Percentiles rank a stretch among this genome's conserved stretches.
Evolutionary conservation across 2,329 filamentous ascomycete species (phyloP).

Genomic region (Aspergillus fructus): DNA sequence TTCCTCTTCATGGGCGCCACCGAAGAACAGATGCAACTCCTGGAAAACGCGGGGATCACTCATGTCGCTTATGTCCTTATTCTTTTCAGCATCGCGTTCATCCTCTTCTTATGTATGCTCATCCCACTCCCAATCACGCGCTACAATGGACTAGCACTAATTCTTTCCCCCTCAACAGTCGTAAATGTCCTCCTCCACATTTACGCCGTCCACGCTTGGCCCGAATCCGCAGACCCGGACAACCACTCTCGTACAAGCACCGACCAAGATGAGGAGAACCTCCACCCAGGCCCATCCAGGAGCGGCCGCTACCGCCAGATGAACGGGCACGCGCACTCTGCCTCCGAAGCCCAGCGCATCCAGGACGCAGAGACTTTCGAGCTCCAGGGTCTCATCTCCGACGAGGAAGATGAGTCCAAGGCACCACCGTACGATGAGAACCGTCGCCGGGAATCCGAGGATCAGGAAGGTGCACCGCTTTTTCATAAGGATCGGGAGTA

Average conservation of each 20-base stretch:
- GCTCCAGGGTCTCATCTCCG: constrained; percentile 83
- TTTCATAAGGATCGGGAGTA: constrained; percentile 17
- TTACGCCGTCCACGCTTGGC: constrained; percentile 67
- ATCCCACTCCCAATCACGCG: neutral
- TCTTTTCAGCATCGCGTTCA: constrained; percentile 82
- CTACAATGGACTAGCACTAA: neutral
- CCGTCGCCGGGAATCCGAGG: constrained; percentile 26
- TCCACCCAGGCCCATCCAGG: constrained; percentile 10
- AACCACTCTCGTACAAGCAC: constrained; percentile 6
- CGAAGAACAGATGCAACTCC: constrained; percentile 87
- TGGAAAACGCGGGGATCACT: constrained; percentile 72
- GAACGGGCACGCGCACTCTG: constrained; percentile 47
- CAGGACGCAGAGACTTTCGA: constrained; percentile 91
- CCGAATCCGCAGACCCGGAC: constrained; percentile 31
- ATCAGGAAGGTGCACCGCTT: constrained; percentile 29
- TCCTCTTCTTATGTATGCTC: constrained; percentile 77
- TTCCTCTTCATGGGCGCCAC: constrained; percentile 98
- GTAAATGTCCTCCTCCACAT: constrained; percentile 81
- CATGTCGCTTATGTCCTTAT: constrained; percentile 92
- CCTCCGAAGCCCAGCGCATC: constrained; percentile 52
- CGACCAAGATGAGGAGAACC: constrained; percentile 4
- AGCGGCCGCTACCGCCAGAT: constrained; percentile 8
- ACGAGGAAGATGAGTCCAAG: constrained; percentile 68
- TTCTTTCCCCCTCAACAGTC: constrained; percentile 46
- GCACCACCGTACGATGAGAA: constrained; percentile 1